Base-by-base conservation (phyloP, 768 basidiomycete genomes). In the Phallus indusiatus region DNA sequence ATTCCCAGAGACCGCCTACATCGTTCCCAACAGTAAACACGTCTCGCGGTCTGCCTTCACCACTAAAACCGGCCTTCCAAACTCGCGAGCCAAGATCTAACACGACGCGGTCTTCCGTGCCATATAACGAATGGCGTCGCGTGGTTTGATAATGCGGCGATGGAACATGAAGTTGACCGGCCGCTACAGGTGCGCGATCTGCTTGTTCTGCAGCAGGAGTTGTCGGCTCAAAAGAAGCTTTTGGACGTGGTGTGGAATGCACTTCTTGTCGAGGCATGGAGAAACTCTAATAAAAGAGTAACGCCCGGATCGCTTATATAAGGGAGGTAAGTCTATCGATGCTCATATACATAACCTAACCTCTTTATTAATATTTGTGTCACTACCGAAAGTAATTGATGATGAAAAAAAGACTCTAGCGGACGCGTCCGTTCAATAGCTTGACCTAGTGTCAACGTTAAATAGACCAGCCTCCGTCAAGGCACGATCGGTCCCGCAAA, bases 61-160 rank as follows among this genome's bases (percentile, higher is more conserved):
- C 95, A 66, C 93, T 94, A 75, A 97, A 98, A 1, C 96, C 96
- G 11, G 94, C 90, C 74, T 94, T 96, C 94, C 95, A 98, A 61
- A 94, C 80, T 55, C 86, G 78, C 50, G 90, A 93, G 18, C 96
- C 96, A 21, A 94, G 87, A 70, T 99, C 96, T 63, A 99, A 88
- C 59, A 99, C 82, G 47, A 98, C 82, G 50, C 95, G 81, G 72
- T 98, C 96, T 68, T 99, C 96, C 7, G 90, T 92, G 24, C 96
- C 96, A 73, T 99, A 99, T 8, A 98, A 74, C 1, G 94, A 95
- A 69, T 97, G 95, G 56, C 93, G 78, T 50, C 92, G 78, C 1
- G 88, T 89, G 10, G 90, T 91, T 11, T 84, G 71, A 69, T 93
- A 93, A 64, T 92, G 89, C 0, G 90, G 91, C 17, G 91, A 90